phyloP scores from a whole-genome alignment of 2,329 filamentous ascomycete species.

The Curvularia sp. region DNA sequence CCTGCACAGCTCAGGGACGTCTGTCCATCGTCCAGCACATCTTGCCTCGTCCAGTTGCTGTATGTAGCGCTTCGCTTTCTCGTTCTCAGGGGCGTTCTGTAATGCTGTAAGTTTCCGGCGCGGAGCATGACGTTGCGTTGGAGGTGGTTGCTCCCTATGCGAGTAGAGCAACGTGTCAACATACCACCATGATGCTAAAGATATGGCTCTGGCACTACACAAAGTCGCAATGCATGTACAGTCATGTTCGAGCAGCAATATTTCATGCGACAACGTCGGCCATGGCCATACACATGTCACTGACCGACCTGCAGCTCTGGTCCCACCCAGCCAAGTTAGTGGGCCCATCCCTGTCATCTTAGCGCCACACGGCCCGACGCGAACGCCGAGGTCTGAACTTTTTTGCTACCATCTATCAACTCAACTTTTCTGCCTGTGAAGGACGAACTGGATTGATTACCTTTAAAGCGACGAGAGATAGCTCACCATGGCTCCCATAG shows the following conservation, averaged over 20 bases:
- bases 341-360: conserved; percentile 31
- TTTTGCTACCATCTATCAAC: conserved; percentile 19
- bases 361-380: conserved; percentile 32
- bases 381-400: conserved; percentile 36
- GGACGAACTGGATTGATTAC: background rate
- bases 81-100: conserved; percentile 61
- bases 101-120: conserved; percentile 37
- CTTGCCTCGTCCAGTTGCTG: conserved; percentile 83
- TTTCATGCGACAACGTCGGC: conserved; percentile 28
- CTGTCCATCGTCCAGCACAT: conserved; percentile 85
- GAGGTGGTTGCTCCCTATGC: background rate
- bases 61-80: conserved; percentile 84
- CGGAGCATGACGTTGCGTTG: conserved; percentile 44
- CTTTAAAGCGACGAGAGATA: background rate
- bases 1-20: conserved; percentile 85
- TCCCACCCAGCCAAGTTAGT: conserved; percentile 26
- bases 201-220: conserved; percentile 40
- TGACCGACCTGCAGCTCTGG: conserved; percentile 23
- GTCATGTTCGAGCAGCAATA: conserved; percentile 45
- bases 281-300: conserved; percentile 34
- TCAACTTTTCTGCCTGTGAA: background rate
- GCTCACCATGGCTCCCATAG: conserved; percentile 34
- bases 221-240: conserved; percentile 26
- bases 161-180: conserved; percentile 21
- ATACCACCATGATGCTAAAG: conserved; percentile 47